phyloP scores from a whole-genome alignment of 768 basidiomycete genomes.

The Auricularia auricula-judae region DNA sequence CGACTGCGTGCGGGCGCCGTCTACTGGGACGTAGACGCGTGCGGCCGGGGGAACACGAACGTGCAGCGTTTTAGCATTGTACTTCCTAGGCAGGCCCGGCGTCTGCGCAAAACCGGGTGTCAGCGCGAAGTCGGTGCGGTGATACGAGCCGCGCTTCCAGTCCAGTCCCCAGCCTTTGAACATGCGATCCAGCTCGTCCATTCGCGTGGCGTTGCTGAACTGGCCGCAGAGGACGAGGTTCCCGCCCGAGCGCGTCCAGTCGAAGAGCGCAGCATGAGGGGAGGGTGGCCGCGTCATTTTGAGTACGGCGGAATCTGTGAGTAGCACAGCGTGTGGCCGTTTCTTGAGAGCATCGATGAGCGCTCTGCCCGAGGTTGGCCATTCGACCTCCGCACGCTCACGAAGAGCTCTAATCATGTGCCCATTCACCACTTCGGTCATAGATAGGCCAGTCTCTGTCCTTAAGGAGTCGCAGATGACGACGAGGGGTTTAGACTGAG shows the following conservation, averaged over 20 bases:
- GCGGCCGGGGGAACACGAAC: slow-evolving; percentile 19
- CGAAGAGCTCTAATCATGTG: background rate
- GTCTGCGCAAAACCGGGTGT: slow-evolving; percentile 15
- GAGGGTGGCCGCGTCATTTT: slow-evolving; percentile 8
- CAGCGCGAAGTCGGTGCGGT: slow-evolving; percentile 26
- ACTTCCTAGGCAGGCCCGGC: background rate
- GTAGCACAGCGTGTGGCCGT: slow-evolving; percentile 19
- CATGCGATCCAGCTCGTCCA: slow-evolving; percentile 13
- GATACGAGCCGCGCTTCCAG: slow-evolving; percentile 30
- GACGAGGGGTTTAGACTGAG: background rate
- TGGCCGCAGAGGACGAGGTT: slow-evolving; percentile 24
- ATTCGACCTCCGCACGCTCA: background rate
- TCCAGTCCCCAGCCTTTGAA: slow-evolving; percentile 21
- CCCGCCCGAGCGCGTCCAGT: slow-evolving; percentile 28
- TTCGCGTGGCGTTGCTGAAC: slow-evolving; percentile 21
- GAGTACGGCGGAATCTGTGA: slow-evolving; percentile 26
- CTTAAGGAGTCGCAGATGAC: background rate
- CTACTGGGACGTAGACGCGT: slow-evolving; percentile 21
- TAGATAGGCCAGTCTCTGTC: background rate
- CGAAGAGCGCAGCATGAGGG: slow-evolving; percentile 21
- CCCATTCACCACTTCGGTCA: background rate
- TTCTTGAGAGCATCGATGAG: background rate
- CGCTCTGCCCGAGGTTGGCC: background rate
- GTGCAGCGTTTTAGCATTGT: slow-evolving; percentile 28
- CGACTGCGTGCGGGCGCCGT: slow-evolving; percentile 12